Base-by-base conservation (phyloP, 768 basidiomycete genomes). In the Inosperma sp. region DNA sequence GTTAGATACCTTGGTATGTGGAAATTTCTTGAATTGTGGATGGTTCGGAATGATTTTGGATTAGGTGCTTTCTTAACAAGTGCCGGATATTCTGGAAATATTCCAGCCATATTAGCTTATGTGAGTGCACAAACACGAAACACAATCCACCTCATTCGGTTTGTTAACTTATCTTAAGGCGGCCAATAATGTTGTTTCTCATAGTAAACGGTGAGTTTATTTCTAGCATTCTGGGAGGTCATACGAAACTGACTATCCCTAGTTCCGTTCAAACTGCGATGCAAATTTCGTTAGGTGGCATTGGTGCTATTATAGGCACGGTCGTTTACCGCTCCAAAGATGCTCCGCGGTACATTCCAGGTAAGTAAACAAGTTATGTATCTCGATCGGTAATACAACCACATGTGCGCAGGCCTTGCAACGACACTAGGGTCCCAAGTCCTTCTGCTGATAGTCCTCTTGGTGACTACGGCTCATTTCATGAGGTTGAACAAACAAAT, bases 161-260 rank as follows among this genome's bases (percentile, higher is more conserved):
- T 40, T 7, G 23, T 22, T 36, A 9, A 29, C 7, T 16, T 25
- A 16, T 14, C 10, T 25, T 19, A 48, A 73, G 69, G 63, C 65
- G 34, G 66, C 72, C 5, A 77, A 76, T 54, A 78, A 78, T 53
- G 74, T 76, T 6, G 72, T 73, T 7, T 72, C 73, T 10, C 75
- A 76, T 49, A 74, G 73, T 47, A 77, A 76, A 63, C 65, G 65
- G 70, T 69, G 47, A 25, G 51, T 35, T 3, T 47, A 13, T 1
- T 1, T n/a, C 46, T 2, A n/a, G n/a, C n/a, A 16, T 46, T 31
- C 26, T 22, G 23, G 29, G 13, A 47, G n/a, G 21, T 13, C n/a
- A 36, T 14, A 17, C n/a, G 3, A 45, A 16, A 30, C 27, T 12
- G 30, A 30, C 16, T 23, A 41, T 53, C 63, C 65, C 47, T 60